phyloP scores from a whole-genome alignment of 768 basidiomycete species.

The Lactarius pseudohatsudake region DNA sequence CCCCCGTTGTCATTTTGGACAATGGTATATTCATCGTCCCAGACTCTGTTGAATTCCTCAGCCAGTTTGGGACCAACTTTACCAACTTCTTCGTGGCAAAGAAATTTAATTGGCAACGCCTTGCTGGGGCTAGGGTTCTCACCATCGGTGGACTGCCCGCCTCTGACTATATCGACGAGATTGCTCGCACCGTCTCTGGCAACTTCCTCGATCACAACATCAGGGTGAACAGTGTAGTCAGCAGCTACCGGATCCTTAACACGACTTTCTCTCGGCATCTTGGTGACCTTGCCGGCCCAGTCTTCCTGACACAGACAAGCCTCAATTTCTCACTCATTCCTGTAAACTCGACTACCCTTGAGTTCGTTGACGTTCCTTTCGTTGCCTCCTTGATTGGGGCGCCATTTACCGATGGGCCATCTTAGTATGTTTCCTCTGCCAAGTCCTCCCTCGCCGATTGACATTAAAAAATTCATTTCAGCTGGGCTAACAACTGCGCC shows the following conservation, averaged over 20 bases:
- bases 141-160: no score
- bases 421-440: slow-evolving; percentile 44
- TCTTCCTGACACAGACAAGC: slow-evolving; percentile 46
- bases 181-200: no score
- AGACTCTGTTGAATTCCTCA: slow-evolving; percentile 52
- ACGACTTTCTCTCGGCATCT: slow-evolving; percentile 56
- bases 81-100: slow-evolving; percentile 44
- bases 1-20: slow-evolving; percentile 42
- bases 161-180: no score
- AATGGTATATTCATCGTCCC: slow-evolving; percentile 49
- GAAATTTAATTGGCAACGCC: slow-evolving; percentile 56
- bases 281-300: slow-evolving; percentile 55
- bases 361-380: slow-evolving; percentile 54
- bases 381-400: slow-evolving; percentile 47
- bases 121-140: slow-evolving; percentile 28
- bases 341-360: slow-evolving; percentile 46
- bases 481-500: slow-evolving; percentile 61
- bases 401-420: slow-evolving; percentile 50
- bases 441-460: neutral
- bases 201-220: no score
- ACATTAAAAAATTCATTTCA: slow-evolving; percentile 29
- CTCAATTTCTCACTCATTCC: slow-evolving; percentile 50
- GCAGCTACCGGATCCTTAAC: slow-evolving; percentile 49
- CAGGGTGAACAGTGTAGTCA: slow-evolving; percentile 41
- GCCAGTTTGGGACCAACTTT: slow-evolving; percentile 46